Evolutionary conservation across 306 rosid species (phyloP).

Genomic region (Trifolium fragiferum): DNA sequence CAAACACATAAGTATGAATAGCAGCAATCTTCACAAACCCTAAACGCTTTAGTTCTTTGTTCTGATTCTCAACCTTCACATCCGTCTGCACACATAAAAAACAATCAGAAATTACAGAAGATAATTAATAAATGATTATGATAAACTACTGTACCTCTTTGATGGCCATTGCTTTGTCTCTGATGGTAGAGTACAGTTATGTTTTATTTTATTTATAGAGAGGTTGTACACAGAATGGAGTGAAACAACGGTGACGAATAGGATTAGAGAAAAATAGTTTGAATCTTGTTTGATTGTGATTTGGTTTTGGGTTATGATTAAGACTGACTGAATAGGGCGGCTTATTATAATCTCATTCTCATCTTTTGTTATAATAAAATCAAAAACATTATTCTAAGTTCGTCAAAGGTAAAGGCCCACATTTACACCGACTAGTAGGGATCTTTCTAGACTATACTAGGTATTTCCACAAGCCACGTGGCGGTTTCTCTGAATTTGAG

Average conservation of each 20-base stretch:
- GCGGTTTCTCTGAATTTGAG: constrained; percentile 21
- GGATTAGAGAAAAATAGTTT: constrained; percentile 4
- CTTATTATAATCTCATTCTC: constrained; percentile 23
- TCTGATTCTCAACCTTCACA: constrained; percentile 46
- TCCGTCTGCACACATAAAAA: constrained; percentile 41
- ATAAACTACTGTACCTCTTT: constrained; percentile 45
- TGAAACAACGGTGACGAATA: constrained; percentile 1
- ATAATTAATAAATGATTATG: too few relatives aligned
- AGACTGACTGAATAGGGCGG: not conserved
- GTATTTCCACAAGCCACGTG: constrained; percentile 57
- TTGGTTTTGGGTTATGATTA: not conserved
- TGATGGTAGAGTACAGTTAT: not conserved
- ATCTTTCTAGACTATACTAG: constrained; percentile 46
- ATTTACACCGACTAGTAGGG: constrained; percentile 40
- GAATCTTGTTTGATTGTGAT: constrained; percentile 5
- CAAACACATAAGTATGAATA: constrained; percentile 52
- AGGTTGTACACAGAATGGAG: constrained; percentile 10
- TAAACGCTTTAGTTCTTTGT: constrained; percentile 60
- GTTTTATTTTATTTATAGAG: not conserved
- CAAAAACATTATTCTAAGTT: constrained; percentile 20
- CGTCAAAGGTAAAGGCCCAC: constrained; percentile 38
- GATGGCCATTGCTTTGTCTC: constrained; percentile 46
- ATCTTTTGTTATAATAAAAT: constrained; percentile 7
- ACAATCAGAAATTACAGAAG: too few relatives aligned
- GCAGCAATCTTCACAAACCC: constrained; percentile 65